Evolutionary conservation across 2,329 filamentous ascomycete species (phyloP), one percentile per base, ranked within the genome.

Genomic region (Penicillium polonicum): DNA sequence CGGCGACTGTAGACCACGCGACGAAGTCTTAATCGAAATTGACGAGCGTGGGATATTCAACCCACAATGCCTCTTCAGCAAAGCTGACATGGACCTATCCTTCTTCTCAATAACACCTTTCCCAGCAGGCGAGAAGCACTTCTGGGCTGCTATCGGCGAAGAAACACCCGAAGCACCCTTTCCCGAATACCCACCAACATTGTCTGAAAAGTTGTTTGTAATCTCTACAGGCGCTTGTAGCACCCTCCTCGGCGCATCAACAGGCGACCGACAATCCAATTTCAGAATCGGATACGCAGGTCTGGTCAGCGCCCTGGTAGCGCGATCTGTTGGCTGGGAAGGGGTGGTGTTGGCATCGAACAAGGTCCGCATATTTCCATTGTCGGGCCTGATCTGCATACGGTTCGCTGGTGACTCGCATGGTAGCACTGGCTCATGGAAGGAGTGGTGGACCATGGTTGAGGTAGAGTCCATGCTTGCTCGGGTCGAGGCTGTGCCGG

Each of bases 271-370:
- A 9, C 55, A 57, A 41, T 67, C 65, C 45, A 67, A 41, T 42
- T 58, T 64, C 2, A 62, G 48, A 13, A 67, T 36, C 1, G 65
- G 65, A 31, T 65, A 65, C n/a, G 62, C 64, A 5, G 55, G 53
- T 52, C 55, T 55, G 4, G 58, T 52, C 2, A 61, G 43, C 0
- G 58, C 54, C 23, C 41, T 53, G 3, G 48, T 29, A 3, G 60
- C 52, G 7, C 55, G 58, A 9, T 53, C 55, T 2, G 45, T 52
- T 2, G 51, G 13, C 0, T 19, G 53, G 1, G 51, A 35, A 44
- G 17, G 19, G 3, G 44, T 23, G 5, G 19, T 12, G 12, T 48
- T 10, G 1, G 0, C 31, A 25, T 67, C 65, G 39, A 66, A 64
- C 1, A 66, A 31, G 0, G 46, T 59, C 8, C 58, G 57, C 10